Percentiles rank a stretch among this genome's conserved stretches.
phyloP scores from a whole-genome alignment of 352 stramenopile species.

The Halophytophthora polymorphica region DNA sequence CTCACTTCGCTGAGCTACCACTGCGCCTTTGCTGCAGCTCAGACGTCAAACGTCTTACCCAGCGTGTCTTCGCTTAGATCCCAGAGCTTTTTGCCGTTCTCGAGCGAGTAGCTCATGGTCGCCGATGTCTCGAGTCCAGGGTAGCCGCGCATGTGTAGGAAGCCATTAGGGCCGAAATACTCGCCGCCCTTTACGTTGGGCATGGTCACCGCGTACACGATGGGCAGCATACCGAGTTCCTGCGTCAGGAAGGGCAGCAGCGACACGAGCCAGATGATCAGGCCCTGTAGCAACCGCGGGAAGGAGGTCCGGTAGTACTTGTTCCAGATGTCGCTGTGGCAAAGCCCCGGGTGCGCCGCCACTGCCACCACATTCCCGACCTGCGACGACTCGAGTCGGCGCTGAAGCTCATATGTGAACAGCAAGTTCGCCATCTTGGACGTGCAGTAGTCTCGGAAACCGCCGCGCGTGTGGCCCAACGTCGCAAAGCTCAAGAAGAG shows the following conservation, averaged over 20 bases:
- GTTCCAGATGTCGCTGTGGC: conserved; percentile 51
- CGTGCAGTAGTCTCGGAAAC: conserved; percentile 42
- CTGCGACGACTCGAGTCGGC: conserved; percentile 27
- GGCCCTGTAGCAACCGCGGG: conserved; percentile 27
- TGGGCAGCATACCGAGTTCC: conserved; percentile 43
- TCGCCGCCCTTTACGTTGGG: conserved; percentile 39
- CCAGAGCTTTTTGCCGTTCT: conserved; percentile 41
- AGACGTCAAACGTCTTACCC: conserved; percentile 25
- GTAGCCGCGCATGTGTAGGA: conserved; percentile 39
- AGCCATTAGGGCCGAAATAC: conserved; percentile 51
- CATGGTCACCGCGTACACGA: conserved; percentile 48
- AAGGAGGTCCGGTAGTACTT: conserved; percentile 39
- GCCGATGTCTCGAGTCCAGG: conserved; percentile 37
- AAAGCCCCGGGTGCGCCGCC: conserved; percentile 46
- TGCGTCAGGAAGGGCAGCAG: conserved; percentile 42
- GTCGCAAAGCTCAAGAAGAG: conserved; percentile 36
- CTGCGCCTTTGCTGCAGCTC: conserved; percentile 10
- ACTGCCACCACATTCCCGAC: conserved; percentile 46
- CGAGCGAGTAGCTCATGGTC: conserved; percentile 30
- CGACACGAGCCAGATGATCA: conserved; percentile 36
- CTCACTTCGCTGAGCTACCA: background rate
- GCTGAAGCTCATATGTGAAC: conserved; percentile 63
- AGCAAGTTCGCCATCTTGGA: conserved; percentile 63
- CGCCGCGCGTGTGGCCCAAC: conserved; percentile 31
- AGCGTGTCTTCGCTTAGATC: conserved; percentile 43